These are phyloP conservation scores for Capsaspora owczarzaki DNA, from an alignment of 78 protist species.

Conservation along the genomic window DNA sequence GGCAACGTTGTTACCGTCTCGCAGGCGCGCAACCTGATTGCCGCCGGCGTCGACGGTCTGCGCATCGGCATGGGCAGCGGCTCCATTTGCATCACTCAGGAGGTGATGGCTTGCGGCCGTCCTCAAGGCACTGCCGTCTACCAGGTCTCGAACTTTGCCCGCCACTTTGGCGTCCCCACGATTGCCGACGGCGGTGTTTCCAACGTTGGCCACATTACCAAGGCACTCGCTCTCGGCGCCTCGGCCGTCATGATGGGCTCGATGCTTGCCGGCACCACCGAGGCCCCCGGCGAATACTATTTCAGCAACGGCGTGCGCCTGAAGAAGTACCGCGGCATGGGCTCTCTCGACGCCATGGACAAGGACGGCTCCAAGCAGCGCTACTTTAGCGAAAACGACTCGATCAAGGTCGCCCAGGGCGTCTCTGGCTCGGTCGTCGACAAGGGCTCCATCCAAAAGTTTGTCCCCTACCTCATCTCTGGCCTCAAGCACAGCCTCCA, in stretches of 20 bases:
- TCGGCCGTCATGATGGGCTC: conserved; percentile 89
- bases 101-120: conserved; percentile 70
- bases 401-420: conserved; percentile 77
- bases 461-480: conserved; percentile 43
- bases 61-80: conserved; percentile 95
- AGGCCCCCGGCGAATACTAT: conserved; percentile 85
- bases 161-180: conserved; percentile 69
- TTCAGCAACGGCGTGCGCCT: conserved; percentile 70
- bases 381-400: conserved; percentile 51
- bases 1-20: conserved; percentile 82
- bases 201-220: conserved; percentile 77
- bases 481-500: conserved; percentile 77
- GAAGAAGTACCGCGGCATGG: conserved; percentile 90
- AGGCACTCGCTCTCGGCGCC: conserved; percentile 89
- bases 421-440: conserved; percentile 78
- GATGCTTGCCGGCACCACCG: conserved; percentile 88
- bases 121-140: conserved; percentile 85
- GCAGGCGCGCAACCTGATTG: conserved; percentile 71
- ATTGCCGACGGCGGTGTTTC: conserved; percentile 93
- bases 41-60: conserved; percentile 84
- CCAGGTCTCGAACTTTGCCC: conserved; percentile 47
- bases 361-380: conserved; percentile 52
- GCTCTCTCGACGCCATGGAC: conserved; percentile 83
- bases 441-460: conserved; percentile 68
- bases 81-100: conserved; percentile 90